Evolutionary conservation across 768 basidiomycete genomes (phyloP).

Genomic region (Suillus alpinus): DNA sequence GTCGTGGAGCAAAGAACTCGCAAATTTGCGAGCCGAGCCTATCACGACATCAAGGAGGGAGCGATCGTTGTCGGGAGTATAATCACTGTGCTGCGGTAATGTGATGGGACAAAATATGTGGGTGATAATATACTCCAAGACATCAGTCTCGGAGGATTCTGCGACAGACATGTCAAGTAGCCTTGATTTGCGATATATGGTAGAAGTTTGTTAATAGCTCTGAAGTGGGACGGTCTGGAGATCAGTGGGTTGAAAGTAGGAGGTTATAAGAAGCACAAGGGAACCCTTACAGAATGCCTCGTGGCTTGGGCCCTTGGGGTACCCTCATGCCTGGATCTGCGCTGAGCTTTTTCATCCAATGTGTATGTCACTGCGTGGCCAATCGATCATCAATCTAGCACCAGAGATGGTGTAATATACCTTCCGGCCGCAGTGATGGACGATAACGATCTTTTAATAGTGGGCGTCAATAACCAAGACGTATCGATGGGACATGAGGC

Average conservation of each 20-base stretch:
- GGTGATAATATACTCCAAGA: constrained; percentile 5
- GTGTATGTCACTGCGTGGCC: not conserved
- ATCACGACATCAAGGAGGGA: constrained; percentile 20
- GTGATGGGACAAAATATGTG: constrained; percentile 13
- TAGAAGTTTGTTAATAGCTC: not conserved
- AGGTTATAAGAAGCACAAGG: not conserved
- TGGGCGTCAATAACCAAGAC: too few species aligned
- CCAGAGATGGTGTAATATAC: too few species aligned
- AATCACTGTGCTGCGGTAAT: constrained; percentile 25
- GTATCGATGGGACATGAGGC: too few species aligned
- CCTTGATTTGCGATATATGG: not conserved
- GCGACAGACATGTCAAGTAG: not conserved
- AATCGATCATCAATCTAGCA: not conserved
- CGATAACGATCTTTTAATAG: too few species aligned
- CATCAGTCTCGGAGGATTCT: not conserved
- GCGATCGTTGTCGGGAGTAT: constrained; percentile 16
- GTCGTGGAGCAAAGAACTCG: constrained; percentile 1
- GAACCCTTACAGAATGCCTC: not conserved
- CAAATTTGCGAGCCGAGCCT: constrained; percentile 18
- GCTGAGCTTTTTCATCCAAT: not conserved
- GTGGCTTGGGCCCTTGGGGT: not conserved
- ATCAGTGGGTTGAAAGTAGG: not conserved
- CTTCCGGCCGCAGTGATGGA: too few species aligned
- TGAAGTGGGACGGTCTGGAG: not conserved
- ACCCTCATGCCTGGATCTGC: not conserved